Base-by-base conservation (phyloP, 2,329 filamentous ascomycete species). In the Colletotrichum sublineola region DNA sequence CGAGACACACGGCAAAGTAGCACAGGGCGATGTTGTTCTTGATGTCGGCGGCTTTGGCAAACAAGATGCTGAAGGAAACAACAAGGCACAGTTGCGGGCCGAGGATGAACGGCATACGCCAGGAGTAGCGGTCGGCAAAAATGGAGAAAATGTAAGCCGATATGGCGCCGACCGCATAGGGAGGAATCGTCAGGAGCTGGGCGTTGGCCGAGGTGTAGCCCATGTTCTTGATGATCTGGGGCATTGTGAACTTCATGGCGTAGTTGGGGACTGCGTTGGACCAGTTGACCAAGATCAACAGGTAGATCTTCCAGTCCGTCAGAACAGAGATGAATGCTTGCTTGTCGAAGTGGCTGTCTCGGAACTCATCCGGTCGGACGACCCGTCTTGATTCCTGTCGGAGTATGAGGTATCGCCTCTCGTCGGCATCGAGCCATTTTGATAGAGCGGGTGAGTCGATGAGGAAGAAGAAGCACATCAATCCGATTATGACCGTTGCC, bases 231-330 rank as follows among this genome's bases (percentile, higher is more conserved):
- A 85, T 81, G 44, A 85, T 84, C 5, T 80, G 78, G 1, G 83
- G 79, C 79, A 80, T 80, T 0, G 79, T 79, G 55, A 81, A 80
- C 62, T 81, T 81, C 71, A 80, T 77, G 48, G 77, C 79, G 38
- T 80, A 80, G 58, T 79, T 79, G 0, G 79, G 78, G 1, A 83
- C 81, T 0, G 83, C 78, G 57, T 84, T 84, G 29, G 80, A 84
- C 80, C 81, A 84, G 75, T 82, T 84, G 63, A 81, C 80, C 24
- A 86, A 77, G 31, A 83, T 82, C 8, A 87, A 73, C 12, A 82
- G 76, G 71, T 81, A 83, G 18, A 83, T 83, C 76, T 88, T 86
- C 81, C 84, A 87, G 75, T 87, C 85, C 7, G 78, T 79, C 0
- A 87, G 65, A 4, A 86, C 84, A 8, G 81, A 79, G 9, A 80